These are phyloP conservation scores for Globisporangium yorkense DNA, from an alignment of 352 stramenopile genomes.

Conservation along the genomic window DNA sequence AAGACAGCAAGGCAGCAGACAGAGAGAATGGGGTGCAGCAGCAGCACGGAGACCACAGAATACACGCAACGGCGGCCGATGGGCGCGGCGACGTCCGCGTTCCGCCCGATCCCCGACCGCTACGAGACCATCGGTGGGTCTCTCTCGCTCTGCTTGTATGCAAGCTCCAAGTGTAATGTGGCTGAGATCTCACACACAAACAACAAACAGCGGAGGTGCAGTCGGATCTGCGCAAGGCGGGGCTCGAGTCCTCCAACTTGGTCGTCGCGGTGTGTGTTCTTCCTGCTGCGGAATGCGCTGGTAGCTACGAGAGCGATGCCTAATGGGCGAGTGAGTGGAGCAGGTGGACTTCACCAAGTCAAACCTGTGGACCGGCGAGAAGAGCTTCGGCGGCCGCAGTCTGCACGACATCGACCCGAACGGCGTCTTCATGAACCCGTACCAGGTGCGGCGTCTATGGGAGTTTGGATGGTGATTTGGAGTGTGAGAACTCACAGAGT, in stretches of 20 bases:
- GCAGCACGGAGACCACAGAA: not conserved
- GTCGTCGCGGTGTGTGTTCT: constrained; percentile 36
- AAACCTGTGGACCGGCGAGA: constrained; percentile 58
- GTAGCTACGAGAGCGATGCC: not conserved
- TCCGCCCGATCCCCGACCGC: constrained; percentile 30
- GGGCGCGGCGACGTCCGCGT: constrained; percentile 3
- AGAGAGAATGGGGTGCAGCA: not conserved
- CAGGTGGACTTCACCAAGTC: constrained; percentile 71
- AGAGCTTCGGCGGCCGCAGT: constrained; percentile 50
- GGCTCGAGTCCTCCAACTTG: constrained; percentile 65
- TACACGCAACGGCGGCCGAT: not conserved
- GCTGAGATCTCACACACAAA: not conserved
- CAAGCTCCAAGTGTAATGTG: not conserved
- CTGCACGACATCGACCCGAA: constrained; percentile 56
- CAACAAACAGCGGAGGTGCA: constrained; percentile 21
- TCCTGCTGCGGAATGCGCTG: not conserved
- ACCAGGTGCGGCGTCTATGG: constrained; percentile 31
- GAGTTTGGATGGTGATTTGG: too few species aligned
- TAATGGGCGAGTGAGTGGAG: not conserved
- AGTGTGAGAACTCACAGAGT: not conserved
- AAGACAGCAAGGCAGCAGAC: too few species aligned
- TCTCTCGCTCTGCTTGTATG: not conserved
- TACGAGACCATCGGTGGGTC: constrained; percentile 35
- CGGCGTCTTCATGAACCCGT: constrained; percentile 40
- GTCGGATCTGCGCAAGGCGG: constrained; percentile 17